Conservation (phyloP, 768 basidiomycete genomes). For the Sarcodon sp. region DNA sequence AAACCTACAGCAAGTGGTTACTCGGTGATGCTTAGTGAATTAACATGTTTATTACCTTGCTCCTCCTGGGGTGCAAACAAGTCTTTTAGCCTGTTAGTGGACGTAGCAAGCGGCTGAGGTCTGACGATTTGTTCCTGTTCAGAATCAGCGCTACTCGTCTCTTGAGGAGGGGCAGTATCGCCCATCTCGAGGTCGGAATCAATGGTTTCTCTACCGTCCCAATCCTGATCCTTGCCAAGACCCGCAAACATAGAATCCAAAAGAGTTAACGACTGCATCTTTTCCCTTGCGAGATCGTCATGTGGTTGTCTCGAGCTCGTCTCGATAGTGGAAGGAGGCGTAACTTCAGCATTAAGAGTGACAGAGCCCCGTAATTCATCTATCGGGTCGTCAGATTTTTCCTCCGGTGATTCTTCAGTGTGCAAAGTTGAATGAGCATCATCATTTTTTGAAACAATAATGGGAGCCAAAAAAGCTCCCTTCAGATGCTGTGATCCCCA, state of each 20-base stretch:
- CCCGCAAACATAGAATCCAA: constrained; percentile 41
- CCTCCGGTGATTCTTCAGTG: not conserved
- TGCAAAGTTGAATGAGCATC: not conserved
- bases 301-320: not conserved
- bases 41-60: constrained; percentile 31
- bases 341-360: constrained; percentile 3
- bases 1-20: constrained; percentile 32
- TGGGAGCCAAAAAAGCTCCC: constrained; percentile 44
- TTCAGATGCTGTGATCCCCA: constrained; percentile 63
- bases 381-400: not conserved
- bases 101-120: constrained; percentile 6
- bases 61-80: constrained; percentile 61
- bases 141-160: constrained; percentile 7
- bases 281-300: constrained; percentile 30
- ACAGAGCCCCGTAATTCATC: constrained; percentile 1
- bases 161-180: constrained; percentile 14
- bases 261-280: constrained; percentile 30
- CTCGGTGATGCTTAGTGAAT: not conserved
- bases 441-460: not conserved
- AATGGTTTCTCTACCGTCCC: constrained; percentile 48
- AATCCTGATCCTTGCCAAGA: constrained; percentile 26
- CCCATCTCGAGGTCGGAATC: constrained; percentile 42
- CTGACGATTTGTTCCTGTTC: not conserved
- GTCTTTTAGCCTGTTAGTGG: constrained; percentile 40
- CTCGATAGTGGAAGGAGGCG: not conserved